Conservation (phyloP, 2,329 filamentous ascomycete species). For the Bipolaris cookei region DNA sequence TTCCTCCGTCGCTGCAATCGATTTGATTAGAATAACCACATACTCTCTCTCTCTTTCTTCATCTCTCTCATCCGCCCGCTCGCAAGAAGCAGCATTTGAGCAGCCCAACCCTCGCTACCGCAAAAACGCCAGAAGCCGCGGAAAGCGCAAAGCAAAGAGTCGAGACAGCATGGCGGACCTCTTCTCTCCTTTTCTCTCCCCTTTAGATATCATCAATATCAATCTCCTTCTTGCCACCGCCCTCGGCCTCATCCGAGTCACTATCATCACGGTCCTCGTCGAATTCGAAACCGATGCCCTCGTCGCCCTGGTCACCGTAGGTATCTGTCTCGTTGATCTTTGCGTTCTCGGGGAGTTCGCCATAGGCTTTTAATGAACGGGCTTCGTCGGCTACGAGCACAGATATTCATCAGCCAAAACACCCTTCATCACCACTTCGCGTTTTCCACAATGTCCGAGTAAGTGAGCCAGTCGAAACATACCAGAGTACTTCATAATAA, state of each 20-base stretch:
- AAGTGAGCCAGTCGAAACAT: conserved; percentile 10
- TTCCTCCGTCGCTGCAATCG: neutral
- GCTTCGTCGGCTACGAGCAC: conserved; percentile 85
- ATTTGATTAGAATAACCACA: neutral
- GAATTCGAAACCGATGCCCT: conserved; percentile 96
- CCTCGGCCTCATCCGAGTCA: conserved; percentile 59
- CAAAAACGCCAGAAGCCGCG: conserved; percentile 15
- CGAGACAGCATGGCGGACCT: conserved; percentile 49
- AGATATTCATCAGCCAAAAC: conserved; percentile 77
- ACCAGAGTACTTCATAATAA: conserved; percentile 84
- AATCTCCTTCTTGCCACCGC: conserved; percentile 76
- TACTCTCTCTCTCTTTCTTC: neutral
- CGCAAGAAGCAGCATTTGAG: conserved; percentile 51
- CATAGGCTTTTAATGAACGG: conserved; percentile 92
- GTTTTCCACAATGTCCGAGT: neutral
- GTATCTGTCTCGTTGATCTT: conserved; percentile 99
- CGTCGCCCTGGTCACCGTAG: conserved; percentile 87
- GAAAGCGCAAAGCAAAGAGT: conserved; percentile 20
- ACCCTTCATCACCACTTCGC: too few species aligned
- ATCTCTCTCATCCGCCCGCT: conserved; percentile 43
- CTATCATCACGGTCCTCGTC: conserved; percentile 81
- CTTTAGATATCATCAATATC: conserved; percentile 91
- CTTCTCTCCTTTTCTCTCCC: neutral
- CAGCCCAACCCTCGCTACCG: conserved; percentile 33
- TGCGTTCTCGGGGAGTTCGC: conserved; percentile 93